A percentile compares a stretch with the other conserved stretches of the same genome.
These are phyloP conservation scores for Orbilia javanica DNA, from an alignment of 2,329 filamentous ascomycete species.

Conservation along the genomic window DNA sequence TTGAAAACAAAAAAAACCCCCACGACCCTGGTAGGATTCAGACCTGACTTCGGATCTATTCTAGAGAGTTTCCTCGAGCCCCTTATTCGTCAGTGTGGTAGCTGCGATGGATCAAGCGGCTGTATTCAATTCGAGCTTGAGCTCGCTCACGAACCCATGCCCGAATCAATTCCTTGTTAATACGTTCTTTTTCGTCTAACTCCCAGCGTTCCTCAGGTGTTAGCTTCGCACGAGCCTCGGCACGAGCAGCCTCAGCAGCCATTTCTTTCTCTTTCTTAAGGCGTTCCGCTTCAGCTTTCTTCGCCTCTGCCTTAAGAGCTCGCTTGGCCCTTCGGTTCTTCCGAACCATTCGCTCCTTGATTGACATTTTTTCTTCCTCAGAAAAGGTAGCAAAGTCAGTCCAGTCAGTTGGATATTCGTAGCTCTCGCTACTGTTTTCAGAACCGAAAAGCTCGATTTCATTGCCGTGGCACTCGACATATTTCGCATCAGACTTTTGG, in stretches of 20 bases:
- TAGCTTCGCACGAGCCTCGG: slow-evolving; percentile 1
- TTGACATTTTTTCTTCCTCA: neutral
- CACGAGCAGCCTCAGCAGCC: neutral
- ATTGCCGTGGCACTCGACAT: neutral
- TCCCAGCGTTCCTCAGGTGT: neutral
- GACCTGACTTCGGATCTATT: neutral
- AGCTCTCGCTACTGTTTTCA: neutral
- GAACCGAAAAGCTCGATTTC: neutral
- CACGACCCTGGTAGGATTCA: neutral
- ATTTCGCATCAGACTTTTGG: neutral
- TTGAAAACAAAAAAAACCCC: no score
- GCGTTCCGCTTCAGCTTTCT: neutral
- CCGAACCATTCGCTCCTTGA: slow-evolving; percentile 5
- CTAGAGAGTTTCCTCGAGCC: neutral
- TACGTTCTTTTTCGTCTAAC: neutral
- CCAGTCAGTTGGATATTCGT: slow-evolving; percentile 19
- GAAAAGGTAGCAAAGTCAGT: slow-evolving; percentile 2
- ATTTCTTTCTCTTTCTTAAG: slow-evolving; percentile 3
- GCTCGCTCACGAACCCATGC: neutral
- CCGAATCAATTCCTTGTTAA: neutral
- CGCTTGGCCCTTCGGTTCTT: neutral
- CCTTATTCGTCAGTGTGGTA: neutral
- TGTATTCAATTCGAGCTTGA: neutral
- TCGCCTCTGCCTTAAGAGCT: neutral
- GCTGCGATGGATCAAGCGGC: neutral